These are phyloP conservation scores for Cryptococcus sp. DNA, from an alignment of 1,284 basidiomycete species.

Conservation along the genomic window DNA sequence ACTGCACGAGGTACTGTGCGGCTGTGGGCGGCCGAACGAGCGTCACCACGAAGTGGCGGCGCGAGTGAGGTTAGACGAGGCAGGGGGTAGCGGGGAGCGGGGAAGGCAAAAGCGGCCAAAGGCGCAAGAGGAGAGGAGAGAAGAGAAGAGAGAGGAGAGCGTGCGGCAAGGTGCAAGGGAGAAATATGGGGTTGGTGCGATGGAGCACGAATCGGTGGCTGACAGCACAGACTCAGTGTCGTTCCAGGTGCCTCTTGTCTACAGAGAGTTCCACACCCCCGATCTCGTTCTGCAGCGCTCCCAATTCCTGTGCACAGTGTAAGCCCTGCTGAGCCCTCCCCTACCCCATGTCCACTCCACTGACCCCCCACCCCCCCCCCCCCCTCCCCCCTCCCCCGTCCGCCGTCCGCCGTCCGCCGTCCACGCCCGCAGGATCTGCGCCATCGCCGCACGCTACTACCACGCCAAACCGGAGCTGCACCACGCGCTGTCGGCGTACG, in stretches of 20 bases:
- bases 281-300: constrained; percentile 85
- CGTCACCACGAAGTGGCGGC: too few species aligned
- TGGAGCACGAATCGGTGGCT: background rate
- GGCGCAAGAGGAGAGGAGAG: too few species aligned
- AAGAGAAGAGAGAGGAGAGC: too few species aligned
- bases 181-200: too few species aligned
- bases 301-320: constrained; percentile 91
- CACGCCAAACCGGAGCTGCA: constrained; percentile 78
- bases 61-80: too few species aligned
- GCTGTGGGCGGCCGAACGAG: too few species aligned
- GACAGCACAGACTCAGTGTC: constrained; percentile 29
- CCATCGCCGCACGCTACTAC: constrained; percentile 90
- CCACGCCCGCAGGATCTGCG: constrained; percentile 59
- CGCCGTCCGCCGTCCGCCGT: background rate
- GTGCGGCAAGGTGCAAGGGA: too few species aligned
- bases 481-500: constrained; percentile 70
- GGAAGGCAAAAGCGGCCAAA: too few species aligned
- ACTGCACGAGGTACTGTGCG: too few species aligned
- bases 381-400: background rate
- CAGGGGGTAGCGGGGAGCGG: too few species aligned
- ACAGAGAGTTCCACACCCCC: constrained; percentile 84
- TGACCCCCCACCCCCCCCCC: too few species aligned
- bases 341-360: background rate
- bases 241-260: constrained; percentile 57
- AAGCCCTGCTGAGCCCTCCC: constrained; percentile 51